phyloP scores from a whole-genome alignment of 306 rosid genomes.

The Medicago ruthenica region DNA sequence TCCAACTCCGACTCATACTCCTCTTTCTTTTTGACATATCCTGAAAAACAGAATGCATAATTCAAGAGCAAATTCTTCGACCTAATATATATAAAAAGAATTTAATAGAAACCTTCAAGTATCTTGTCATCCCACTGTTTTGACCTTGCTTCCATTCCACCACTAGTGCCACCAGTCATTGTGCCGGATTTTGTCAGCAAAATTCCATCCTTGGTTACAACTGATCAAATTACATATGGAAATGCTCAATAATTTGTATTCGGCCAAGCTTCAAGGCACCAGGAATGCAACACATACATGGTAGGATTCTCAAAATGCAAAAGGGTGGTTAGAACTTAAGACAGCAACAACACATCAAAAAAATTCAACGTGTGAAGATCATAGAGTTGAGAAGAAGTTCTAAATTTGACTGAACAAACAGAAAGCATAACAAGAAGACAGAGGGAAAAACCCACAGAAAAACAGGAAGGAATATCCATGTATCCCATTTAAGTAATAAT shows the following conservation, averaged over 20 bases:
- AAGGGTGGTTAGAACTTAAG: conserved; percentile 9
- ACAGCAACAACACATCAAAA: conserved; percentile 1
- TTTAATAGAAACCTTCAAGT: conserved; percentile 74
- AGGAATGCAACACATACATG: conserved; percentile 14
- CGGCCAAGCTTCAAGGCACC: conserved; percentile 31
- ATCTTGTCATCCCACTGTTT: conserved; percentile 98
- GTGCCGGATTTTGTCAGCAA: conserved; percentile 96
- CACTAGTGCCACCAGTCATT: conserved; percentile 99
- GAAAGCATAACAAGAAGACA: conserved; percentile 26
- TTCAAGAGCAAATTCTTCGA: conserved; percentile 38
- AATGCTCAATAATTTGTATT: conserved; percentile 30
- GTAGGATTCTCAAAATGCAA: conserved; percentile 25
- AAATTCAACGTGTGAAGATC: not conserved
- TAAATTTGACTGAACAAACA: conserved; percentile 23
- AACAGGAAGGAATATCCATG: conserved; percentile 32
- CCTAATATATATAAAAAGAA: not conserved
- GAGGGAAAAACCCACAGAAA: conserved; percentile 5
- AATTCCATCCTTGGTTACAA: conserved; percentile 96
- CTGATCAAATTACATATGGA: conserved; percentile 55
- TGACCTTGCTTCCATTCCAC: conserved; percentile 99
- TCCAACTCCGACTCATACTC: conserved; percentile 84
- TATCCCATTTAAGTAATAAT: conserved; percentile 22
- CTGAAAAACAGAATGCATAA: conserved; percentile 54
- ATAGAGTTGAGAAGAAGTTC: not conserved
- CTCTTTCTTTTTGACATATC: conserved; percentile 76